Conservation (phyloP, 148 eudicot genomes). For the Dianthus caryophyllus region DNA sequence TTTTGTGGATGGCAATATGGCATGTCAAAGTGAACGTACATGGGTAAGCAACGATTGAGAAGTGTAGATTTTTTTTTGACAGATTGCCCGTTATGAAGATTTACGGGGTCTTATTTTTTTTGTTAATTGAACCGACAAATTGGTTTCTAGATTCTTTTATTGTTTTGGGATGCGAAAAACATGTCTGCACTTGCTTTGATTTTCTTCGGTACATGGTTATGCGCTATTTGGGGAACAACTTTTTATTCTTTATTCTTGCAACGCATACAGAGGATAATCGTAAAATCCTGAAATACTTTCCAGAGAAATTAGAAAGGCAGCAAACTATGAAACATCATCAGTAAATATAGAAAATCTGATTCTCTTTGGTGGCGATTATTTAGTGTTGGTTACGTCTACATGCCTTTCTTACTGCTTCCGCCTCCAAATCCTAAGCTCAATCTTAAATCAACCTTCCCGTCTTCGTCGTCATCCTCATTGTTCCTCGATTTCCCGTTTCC, state of each 20-base stretch:
- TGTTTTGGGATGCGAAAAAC: background rate
- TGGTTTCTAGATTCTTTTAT: background rate
- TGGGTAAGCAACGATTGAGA: constrained; percentile 17
- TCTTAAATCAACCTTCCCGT: background rate
- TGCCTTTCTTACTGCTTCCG: background rate
- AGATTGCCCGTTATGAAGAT: background rate
- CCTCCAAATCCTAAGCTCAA: constrained; percentile 11
- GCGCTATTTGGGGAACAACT: background rate
- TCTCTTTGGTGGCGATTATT: background rate
- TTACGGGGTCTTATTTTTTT: background rate
- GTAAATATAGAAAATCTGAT: background rate
- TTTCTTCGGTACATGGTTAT: background rate
- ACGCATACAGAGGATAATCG: background rate
- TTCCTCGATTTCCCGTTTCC: background rate
- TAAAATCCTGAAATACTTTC: background rate
- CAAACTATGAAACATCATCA: background rate
- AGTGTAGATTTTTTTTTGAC: constrained; percentile 13
- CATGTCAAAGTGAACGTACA: constrained; percentile 21
- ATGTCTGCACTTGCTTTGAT: background rate
- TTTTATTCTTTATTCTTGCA: background rate
- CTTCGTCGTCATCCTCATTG: background rate
- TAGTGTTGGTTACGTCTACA: background rate
- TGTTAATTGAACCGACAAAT: background rate
- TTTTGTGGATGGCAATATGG: constrained; percentile 15
- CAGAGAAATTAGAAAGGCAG: background rate